phyloP scores from a whole-genome alignment of 176 grass and related monocot species.

The Oryza officinalis region DNA sequence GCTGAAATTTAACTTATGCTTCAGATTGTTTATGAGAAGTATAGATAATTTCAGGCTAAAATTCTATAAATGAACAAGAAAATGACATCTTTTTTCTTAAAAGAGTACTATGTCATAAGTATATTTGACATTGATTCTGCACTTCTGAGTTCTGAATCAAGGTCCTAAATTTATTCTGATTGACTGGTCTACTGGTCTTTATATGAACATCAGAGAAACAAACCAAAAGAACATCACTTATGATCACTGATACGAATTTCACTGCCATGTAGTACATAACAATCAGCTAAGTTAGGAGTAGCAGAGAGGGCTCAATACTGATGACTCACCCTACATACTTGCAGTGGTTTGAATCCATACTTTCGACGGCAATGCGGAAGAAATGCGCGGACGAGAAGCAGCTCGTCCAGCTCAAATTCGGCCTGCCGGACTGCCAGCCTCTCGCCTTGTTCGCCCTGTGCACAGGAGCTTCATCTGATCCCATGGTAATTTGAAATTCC shows the following conservation, averaged over 20 bases:
- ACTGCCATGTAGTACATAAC: not conserved
- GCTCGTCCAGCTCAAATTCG: slow-evolving; percentile 60
- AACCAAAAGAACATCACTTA: not conserved
- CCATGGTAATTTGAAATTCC: slow-evolving; percentile 45
- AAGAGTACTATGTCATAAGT: not conserved
- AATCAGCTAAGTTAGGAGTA: not conserved
- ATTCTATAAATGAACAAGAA: not conserved
- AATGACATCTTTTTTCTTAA: not conserved
- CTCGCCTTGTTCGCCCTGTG: slow-evolving; percentile 81
- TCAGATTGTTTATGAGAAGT: slow-evolving; percentile 2
- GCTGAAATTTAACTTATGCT: not conserved
- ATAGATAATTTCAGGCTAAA: not conserved
- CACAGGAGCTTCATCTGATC: slow-evolving; percentile 85
- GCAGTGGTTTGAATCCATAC: slow-evolving; percentile 87
- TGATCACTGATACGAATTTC: not conserved
- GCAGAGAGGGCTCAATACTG: not conserved
- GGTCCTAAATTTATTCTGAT: not conserved
- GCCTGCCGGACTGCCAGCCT: slow-evolving; percentile 59
- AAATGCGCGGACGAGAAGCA: slow-evolving; percentile 83
- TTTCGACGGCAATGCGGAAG: slow-evolving; percentile 71
- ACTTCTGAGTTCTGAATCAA: not conserved
- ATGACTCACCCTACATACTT: not conserved
- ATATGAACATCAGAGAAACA: not conserved
- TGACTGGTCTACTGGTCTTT: not conserved
- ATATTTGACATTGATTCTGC: not conserved